Base-by-base conservation (phyloP, 1,139 yeast species). In the Candida labiduridarum region DNA sequence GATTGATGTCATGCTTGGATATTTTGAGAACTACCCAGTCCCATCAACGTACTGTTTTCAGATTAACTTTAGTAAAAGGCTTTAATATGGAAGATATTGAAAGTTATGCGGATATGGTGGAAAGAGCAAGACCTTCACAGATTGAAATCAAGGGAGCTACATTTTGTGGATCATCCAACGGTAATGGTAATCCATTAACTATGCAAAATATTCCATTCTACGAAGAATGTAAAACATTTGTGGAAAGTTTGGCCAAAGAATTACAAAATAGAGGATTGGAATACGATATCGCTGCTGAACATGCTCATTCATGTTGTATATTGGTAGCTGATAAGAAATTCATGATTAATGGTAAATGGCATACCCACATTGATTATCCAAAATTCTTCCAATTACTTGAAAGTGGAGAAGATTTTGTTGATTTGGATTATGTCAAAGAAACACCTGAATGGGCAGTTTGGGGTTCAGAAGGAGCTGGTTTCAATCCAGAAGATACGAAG, bases 201-300 rank as follows among this genome's bases (percentile, higher is more conserved):
- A 91, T 91, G 97, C 94, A 90, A 66, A 91, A 91, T 63, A 92
- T 91, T 49, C 98, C 98, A 44, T 91, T 89, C 63, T 91, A 91
- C 64, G 96, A 89, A 56, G 98, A 91, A 65, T 92, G 96, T 63
- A 85, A 84, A 60, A 71, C 67, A 6, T 91, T 91, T 65, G 97
- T 90, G 3, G 78, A 75, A 48, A 74, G 72, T 11, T 79, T 91
- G 56, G 79, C 82, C 41, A 71, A 68, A 3, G 90, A 85, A 58
- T 76, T 91, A 53, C 72, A 77, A 49, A 59, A 66, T 1, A 78
- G 95, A 57, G 91, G 91, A 0, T 73, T 85, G 38, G 78, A 76
- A 34, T 91, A 92, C 62, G 95, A 85, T 45, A 75, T 91, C 52
- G 97, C 97, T 8, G 96, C 97, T 0, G 97, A 91, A 65, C 98